phyloP scores from a whole-genome alignment of 352 stramenopile genomes.

The Globisporangium nunn region DNA sequence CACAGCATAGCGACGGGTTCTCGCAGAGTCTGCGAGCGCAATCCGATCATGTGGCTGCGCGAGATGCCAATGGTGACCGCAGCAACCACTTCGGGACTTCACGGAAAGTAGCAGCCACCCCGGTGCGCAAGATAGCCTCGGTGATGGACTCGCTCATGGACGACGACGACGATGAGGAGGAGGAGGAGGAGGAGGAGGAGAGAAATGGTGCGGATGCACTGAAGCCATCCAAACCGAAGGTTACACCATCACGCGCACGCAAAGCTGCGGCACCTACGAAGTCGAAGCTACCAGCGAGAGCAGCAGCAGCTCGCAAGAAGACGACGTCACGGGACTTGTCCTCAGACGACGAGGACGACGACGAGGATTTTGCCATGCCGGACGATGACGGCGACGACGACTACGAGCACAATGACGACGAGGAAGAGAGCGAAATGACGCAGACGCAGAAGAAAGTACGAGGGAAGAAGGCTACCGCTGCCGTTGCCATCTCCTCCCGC shows the following conservation, averaged over 20 bases:
- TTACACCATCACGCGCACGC: slow-evolving; percentile 15
- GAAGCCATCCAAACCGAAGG: slow-evolving; percentile 1
- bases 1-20: slow-evolving; percentile 10
- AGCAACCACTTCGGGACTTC: slow-evolving; percentile 20
- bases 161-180: slow-evolving; percentile 15
- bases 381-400: slow-evolving; percentile 64
- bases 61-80: slow-evolving; percentile 8
- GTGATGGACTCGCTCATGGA: slow-evolving; percentile 6
- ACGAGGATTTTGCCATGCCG: slow-evolving; percentile 11
- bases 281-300: slow-evolving; percentile 8
- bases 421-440: slow-evolving; percentile 29
- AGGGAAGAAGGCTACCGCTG: slow-evolving; percentile 5
- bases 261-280: slow-evolving; percentile 8
- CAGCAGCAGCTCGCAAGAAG: slow-evolving; percentile 11
- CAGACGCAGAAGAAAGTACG: slow-evolving; percentile 10
- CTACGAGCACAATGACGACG: slow-evolving; percentile 31
- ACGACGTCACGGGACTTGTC: slow-evolving; percentile 20
- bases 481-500: slow-evolving; percentile 9
- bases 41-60: not conserved
- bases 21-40: slow-evolving; percentile 19
- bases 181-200: slow-evolving; percentile 3
- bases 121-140: not conserved
- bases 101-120: slow-evolving; percentile 3
- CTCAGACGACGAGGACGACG: slow-evolving; percentile 38
- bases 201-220: slow-evolving; percentile 4